These are phyloP conservation scores for Dunaliella sp. DNA, from an alignment of 139 green algal genomes.

Conservation along the genomic window DNA sequence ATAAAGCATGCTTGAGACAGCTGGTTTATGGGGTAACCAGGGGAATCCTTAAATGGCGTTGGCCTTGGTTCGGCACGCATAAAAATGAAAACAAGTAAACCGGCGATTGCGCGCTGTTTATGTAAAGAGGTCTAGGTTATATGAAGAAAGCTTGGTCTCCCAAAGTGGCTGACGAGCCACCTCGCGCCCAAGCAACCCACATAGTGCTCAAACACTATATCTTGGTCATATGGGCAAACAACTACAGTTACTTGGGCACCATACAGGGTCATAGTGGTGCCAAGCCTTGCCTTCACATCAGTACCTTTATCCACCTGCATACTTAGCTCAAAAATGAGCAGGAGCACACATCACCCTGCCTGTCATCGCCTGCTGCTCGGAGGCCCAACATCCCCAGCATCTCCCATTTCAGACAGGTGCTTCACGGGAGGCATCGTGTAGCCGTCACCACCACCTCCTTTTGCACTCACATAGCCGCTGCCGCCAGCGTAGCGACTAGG, in stretches of 20 bases:
- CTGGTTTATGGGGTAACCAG: too few species aligned
- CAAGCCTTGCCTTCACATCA: background rate
- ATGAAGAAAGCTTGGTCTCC: too few species aligned
- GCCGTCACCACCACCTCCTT: background rate
- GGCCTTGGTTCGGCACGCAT: too few species aligned
- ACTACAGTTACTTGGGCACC: background rate
- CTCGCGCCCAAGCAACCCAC: too few species aligned
- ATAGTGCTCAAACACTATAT: background rate
- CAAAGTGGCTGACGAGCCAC: too few species aligned
- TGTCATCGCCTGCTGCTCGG: background rate
- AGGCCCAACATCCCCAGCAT: background rate
- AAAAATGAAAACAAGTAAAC: too few species aligned
- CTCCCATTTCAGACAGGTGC: background rate
- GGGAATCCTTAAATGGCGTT: too few species aligned
- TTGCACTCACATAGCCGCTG: background rate
- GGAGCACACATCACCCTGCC: background rate
- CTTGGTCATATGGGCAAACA: background rate
- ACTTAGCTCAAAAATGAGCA: background rate
- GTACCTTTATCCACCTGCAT: background rate
- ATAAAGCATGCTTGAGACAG: too few species aligned
- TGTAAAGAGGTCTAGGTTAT: too few species aligned
- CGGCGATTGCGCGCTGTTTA: too few species aligned
- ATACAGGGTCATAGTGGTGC: background rate
- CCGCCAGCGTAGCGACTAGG: too few species aligned
- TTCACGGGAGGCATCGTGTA: background rate